These are phyloP conservation scores for Paraphaeosphaeria minitans DNA, from an alignment of 2,329 filamentous ascomycete genomes.

Conservation along the genomic window DNA sequence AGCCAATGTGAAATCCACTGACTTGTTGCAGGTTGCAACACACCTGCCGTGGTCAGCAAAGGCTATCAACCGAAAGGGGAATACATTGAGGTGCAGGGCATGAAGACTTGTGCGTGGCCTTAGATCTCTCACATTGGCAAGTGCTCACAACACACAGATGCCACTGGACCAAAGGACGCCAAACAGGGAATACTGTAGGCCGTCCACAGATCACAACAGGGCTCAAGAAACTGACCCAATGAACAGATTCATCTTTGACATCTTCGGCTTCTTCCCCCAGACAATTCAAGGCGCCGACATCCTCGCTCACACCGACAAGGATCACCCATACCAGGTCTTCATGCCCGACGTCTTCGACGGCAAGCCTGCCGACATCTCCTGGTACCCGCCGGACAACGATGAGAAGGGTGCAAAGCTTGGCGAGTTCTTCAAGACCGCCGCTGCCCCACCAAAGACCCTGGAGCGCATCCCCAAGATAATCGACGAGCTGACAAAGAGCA, in stretches of 20 bases:
- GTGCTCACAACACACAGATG: conserved; percentile 46
- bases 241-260: conserved; percentile 60
- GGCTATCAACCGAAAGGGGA: conserved; percentile 63
- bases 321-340: conserved; percentile 78
- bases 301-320: conserved; percentile 66
- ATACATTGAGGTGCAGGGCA: conserved; percentile 63
- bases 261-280: conserved; percentile 68
- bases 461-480: conserved; percentile 61
- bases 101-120: conserved; percentile 62
- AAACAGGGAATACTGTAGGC: conserved; percentile 59
- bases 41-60: conserved; percentile 55
- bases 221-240: not conserved
- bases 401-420: conserved; percentile 66
- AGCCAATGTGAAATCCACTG: conserved; percentile 2
- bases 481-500: conserved; percentile 56
- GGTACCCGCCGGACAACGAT: conserved; percentile 64
- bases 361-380: conserved; percentile 66
- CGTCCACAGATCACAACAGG: not conserved
- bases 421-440: conserved; percentile 62
- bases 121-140: not conserved
- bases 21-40: conserved; percentile 51
- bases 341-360: conserved; percentile 93
- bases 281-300: conserved; percentile 69
- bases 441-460: conserved; percentile 63
- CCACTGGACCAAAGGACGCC: conserved; percentile 61